phyloP scores from a whole-genome alignment of 768 basidiomycete genomes.

The Hysterangium stoloniferum region DNA sequence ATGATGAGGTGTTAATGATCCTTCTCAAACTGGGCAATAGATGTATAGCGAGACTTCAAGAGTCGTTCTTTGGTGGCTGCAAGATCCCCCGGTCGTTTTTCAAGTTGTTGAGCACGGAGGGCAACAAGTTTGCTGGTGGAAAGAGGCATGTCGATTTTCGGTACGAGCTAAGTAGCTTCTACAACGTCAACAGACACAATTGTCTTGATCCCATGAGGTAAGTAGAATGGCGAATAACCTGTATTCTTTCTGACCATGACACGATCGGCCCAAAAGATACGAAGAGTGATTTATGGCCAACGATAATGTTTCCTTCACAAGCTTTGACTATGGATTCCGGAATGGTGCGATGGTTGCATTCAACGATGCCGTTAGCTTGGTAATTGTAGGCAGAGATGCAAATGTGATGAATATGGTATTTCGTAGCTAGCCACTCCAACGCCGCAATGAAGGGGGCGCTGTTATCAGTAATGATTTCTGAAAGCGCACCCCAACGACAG shows the following conservation, averaged over 20 bases:
- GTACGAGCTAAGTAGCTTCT: conserved; percentile 26
- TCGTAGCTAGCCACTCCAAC: too few relatives aligned
- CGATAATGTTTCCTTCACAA: background rate
- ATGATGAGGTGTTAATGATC: conserved; percentile 15
- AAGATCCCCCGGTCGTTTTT: conserved; percentile 21
- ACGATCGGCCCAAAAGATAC: conserved; percentile 7
- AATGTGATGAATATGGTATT: too few relatives aligned
- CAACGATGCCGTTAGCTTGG: conserved; percentile 11
- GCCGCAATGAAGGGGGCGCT: too few relatives aligned
- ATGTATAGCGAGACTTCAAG: conserved; percentile 15
- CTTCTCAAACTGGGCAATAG: conserved; percentile 22
- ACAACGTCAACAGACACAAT: conserved; percentile 27
- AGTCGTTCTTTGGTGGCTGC: conserved; percentile 14
- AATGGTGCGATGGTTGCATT: conserved; percentile 1
- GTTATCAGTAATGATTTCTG: too few relatives aligned
- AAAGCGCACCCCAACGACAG: too few relatives aligned
- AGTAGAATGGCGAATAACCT: conserved; percentile 2
- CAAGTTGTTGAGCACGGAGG: conserved; percentile 19
- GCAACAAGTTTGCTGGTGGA: conserved; percentile 19
- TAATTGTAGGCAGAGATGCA: too few relatives aligned
- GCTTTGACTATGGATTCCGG: conserved; percentile 9
- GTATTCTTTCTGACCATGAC: background rate
- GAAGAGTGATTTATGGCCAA: conserved; percentile 1
- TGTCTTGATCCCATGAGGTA: conserved; percentile 24
- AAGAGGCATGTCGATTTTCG: conserved; percentile 15